These are phyloP conservation scores for Pseudogymnoascus sp. DNA, from an alignment of 2,329 filamentous ascomycete species.

Conservation along the genomic window DNA sequence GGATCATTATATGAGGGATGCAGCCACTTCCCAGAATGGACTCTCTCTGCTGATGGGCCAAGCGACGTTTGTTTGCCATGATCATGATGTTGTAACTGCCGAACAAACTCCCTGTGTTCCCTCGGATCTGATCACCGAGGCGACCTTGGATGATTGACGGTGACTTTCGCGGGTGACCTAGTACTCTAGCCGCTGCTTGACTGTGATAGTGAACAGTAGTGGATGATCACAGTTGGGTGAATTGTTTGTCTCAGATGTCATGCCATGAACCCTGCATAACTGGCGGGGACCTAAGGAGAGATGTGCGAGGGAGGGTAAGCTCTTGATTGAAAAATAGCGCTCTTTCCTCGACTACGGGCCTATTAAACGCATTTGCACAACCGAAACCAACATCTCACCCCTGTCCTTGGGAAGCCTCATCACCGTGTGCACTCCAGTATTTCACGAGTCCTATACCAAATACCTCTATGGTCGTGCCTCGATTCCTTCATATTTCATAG, in stretches of 20 bases:
- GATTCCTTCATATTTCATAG: conserved; percentile 19
- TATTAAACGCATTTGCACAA: neutral
- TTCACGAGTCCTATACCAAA: neutral
- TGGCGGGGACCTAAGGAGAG: neutral
- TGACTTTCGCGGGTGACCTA: neutral
- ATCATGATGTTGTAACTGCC: conserved; percentile 1
- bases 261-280: neutral
- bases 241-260: conserved; percentile 3
- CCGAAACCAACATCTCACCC: neutral
- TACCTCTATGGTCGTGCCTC: neutral
- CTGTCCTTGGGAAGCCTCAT: neutral
- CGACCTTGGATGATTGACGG: neutral
- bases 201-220: neutral
- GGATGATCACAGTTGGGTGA: neutral
- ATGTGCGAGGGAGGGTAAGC: neutral
- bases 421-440: neutral
- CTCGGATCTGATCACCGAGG: neutral
- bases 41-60: neutral
- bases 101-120: neutral
- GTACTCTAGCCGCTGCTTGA: neutral
- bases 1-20: conserved; percentile 6
- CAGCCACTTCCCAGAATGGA: conserved; percentile 2
- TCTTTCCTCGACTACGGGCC: neutral
- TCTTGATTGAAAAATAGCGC: neutral
- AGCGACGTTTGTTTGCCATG: neutral